phyloP scores from a whole-genome alignment of 305 asterid species.

The Fraxinus ornus region DNA sequence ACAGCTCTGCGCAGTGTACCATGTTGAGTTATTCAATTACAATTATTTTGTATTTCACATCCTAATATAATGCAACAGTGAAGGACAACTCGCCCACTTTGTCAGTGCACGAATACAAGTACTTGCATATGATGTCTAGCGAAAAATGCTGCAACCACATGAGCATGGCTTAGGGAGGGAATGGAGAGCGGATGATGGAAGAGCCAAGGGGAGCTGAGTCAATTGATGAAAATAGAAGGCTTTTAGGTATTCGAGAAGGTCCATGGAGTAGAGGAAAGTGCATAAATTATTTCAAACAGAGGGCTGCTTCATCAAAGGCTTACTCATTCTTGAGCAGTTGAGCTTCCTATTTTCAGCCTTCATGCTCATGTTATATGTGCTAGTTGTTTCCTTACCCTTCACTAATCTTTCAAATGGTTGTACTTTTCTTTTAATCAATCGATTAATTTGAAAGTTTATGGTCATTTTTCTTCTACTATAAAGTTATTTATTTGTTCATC shows the following conservation, averaged over 20 bases:
- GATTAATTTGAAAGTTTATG: neutral
- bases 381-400: neutral
- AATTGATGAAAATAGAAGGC: neutral
- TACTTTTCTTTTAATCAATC: neutral
- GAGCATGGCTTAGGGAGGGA: neutral
- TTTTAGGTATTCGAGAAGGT: neutral
- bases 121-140: neutral
- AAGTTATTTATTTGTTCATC: neutral
- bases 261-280: neutral
- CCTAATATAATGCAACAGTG: neutral
- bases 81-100: neutral
- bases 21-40: neutral
- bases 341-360: neutral
- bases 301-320: neutral
- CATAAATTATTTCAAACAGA: neutral
- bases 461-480: neutral
- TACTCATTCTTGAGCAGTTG: neutral
- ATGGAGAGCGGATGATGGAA: neutral
- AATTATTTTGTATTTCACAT: neutral
- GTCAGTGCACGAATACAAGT: neutral
- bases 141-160: neutral
- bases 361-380: neutral
- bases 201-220: neutral
- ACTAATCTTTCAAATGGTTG: neutral
- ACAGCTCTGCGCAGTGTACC: neutral